Evolutionary conservation across 371 early-diverging fungal species (phyloP), one percentile per base, ranked within the genome.

Genomic region (Funneliformis caledonium): DNA sequence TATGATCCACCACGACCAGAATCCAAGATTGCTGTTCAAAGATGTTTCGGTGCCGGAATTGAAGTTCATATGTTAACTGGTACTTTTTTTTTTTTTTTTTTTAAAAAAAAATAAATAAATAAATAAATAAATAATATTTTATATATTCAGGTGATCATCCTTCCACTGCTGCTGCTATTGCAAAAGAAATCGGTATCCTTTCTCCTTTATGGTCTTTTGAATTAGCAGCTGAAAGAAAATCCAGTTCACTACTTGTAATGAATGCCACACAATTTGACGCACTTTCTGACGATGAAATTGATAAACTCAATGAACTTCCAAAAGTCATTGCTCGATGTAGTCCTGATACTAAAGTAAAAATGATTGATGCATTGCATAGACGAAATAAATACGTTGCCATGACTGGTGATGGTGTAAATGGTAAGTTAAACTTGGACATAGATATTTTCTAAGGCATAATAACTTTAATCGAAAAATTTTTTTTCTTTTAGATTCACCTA

Each of bases 11-110:
- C 97, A 26, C 93, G 93, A 73, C 89, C 91, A 78, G 94, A 93
- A 80, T 91, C 93, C 70, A 91, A 92, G 89, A 93, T 90, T 80
- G 96, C 96, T 43, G 96, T 97, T 82, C 90, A 91, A 74, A 93
- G 93, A 72, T 92, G 96, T 82, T 89, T 92, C 80, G 89, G 87
- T 60, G 93, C 96, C 62, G 97, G 97, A 81, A 94, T 98, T 80
- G 86, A 93, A 83, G 96, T 97, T 82, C 93, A 96, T 88, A 97
- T 98, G 97, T 95, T 97, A 85, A 97, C 97, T 48, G 98, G 97
- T 83, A 96, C 96, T 85, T 96, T 96, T 84, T 88, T 95, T 52
- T 95, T 96, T 77, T 62, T 22, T 22, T 61, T 61, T 61, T 22
- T 96, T 97, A 87, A 96, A 76, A 47, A 47, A 47, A 92, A 92